phyloP scores from a whole-genome alignment of 2,329 filamentous ascomycete species.

The Penicillium brevicompactum region DNA sequence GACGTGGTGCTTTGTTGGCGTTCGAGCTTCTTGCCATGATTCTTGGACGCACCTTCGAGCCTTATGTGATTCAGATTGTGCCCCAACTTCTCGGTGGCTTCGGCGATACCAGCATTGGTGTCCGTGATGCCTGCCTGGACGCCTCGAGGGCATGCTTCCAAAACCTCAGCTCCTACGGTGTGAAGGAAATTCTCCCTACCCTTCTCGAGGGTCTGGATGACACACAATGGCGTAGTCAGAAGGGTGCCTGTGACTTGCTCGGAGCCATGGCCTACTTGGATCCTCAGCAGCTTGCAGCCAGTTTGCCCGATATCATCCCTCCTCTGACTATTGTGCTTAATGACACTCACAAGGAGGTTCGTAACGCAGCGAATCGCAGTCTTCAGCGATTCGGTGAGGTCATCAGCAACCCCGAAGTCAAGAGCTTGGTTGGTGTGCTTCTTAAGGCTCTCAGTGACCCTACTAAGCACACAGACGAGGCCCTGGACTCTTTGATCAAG shows the following conservation, averaged over 20 bases:
- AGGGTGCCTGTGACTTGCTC: slow-evolving; percentile 92
- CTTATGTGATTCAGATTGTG: slow-evolving; percentile 93
- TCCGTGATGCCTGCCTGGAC: slow-evolving; percentile 89
- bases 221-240: slow-evolving; percentile 96
- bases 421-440: slow-evolving; percentile 84
- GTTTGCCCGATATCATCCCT: slow-evolving; percentile 94
- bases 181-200: slow-evolving; percentile 90
- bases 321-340: slow-evolving; percentile 92
- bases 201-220: slow-evolving; percentile 91
- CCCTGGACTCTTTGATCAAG: slow-evolving; percentile 91
- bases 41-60: slow-evolving; percentile 87
- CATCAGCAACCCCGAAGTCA: slow-evolving; percentile 96
- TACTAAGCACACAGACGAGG: slow-evolving; percentile 94
- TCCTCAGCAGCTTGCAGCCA: slow-evolving; percentile 88
- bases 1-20: slow-evolving; percentile 84
- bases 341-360: slow-evolving; percentile 97
- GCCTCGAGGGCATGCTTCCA: slow-evolving; percentile 94
- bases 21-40: slow-evolving; percentile 89
- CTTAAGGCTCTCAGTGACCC: slow-evolving; percentile 97
- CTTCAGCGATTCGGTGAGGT: slow-evolving; percentile 98
- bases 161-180: slow-evolving; percentile 90
- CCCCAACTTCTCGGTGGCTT: slow-evolving; percentile 88
- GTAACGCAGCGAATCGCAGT: slow-evolving; percentile 87
- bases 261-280: slow-evolving; percentile 99
- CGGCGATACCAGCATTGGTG: slow-evolving; percentile 83